These are phyloP conservation scores for Acarospora socialis DNA, from an alignment of 2,329 filamentous ascomycete genomes.

Conservation along the genomic window DNA sequence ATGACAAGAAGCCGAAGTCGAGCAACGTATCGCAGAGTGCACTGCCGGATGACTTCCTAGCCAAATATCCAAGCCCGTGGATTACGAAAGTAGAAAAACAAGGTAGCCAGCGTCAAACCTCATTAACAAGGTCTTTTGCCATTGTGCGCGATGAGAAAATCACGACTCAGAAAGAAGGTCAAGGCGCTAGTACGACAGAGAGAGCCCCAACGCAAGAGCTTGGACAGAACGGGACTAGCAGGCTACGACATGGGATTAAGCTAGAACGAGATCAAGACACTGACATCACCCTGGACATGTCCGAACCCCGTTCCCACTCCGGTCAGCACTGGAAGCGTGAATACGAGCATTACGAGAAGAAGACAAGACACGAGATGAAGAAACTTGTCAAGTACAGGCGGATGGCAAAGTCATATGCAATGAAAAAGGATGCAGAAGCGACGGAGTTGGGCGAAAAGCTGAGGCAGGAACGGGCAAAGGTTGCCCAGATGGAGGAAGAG, in stretches of 20 bases:
- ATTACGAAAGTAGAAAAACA: background rate
- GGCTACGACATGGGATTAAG: slow-evolving; percentile 3
- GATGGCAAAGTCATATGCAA: slow-evolving; percentile 44
- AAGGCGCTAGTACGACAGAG: background rate
- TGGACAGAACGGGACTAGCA: background rate
- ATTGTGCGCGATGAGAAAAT: background rate
- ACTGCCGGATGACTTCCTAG: too few species aligned
- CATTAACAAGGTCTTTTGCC: too few species aligned
- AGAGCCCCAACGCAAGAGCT: too few species aligned
- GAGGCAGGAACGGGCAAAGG: slow-evolving; percentile 33
- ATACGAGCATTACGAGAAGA: slow-evolving; percentile 43
- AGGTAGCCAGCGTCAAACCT: too few species aligned
- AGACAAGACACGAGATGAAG: slow-evolving; percentile 45
- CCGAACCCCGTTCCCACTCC: slow-evolving; percentile 41
- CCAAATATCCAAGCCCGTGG: slow-evolving; percentile 1
- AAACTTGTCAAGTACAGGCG: slow-evolving; percentile 46
- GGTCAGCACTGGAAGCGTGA: slow-evolving; percentile 49
- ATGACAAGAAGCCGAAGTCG: too few species aligned
- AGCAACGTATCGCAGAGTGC: too few species aligned
- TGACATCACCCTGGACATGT: slow-evolving; percentile 39
- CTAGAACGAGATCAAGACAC: slow-evolving; percentile 11
- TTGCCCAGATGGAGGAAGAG: slow-evolving; percentile 29
- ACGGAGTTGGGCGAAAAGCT: slow-evolving; percentile 38
- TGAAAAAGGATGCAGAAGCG: slow-evolving; percentile 43
- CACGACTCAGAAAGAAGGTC: background rate